A percentile compares a stretch with the other conserved stretches of the same genome.
phyloP scores from a whole-genome alignment of 2,329 filamentous ascomycete genomes.

The Fusarium lateritium region DNA sequence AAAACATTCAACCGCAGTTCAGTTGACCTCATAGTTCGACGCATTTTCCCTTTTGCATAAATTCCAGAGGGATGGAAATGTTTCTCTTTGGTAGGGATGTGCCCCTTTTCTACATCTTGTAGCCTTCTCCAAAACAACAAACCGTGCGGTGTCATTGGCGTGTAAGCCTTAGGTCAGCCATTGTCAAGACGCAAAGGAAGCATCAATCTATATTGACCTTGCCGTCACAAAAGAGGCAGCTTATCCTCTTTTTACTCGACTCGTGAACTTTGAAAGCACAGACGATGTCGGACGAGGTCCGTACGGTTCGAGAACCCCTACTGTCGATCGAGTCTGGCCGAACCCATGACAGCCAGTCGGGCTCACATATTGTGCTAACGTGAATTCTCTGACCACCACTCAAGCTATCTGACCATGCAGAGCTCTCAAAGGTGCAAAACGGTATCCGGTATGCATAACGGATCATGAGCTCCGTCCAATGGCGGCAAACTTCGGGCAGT shows the following conservation, averaged over 20 bases:
- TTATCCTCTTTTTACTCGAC: neutral
- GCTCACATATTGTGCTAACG: slow-evolving; percentile 20
- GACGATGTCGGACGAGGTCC: slow-evolving; percentile 20
- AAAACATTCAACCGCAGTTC: slow-evolving; percentile 1
- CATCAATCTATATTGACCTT: neutral
- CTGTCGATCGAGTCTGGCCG: slow-evolving; percentile 44
- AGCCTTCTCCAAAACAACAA: neutral
- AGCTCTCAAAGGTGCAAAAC: slow-evolving; percentile 27
- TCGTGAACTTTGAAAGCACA: slow-evolving; percentile 22
- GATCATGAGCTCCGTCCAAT: slow-evolving; percentile 40
- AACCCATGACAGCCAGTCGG: slow-evolving; percentile 20
- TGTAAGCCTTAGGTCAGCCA: neutral
- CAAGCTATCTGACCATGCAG: slow-evolving; percentile 17
- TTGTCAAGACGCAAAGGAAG: neutral
- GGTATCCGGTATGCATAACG: slow-evolving; percentile 29
- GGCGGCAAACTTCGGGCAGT: slow-evolving; percentile 25
- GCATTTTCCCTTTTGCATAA: slow-evolving; percentile 38
- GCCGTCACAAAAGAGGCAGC: neutral
- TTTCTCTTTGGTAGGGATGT: slow-evolving; percentile 30
- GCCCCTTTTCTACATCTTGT: slow-evolving; percentile 29
- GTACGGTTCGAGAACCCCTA: slow-evolving; percentile 35
- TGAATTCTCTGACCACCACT: slow-evolving; percentile 21
- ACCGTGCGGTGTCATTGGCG: neutral
- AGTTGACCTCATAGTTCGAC: slow-evolving; percentile 17
- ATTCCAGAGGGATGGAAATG: slow-evolving; percentile 37